Evolutionary conservation across 179 eudicot species (phyloP).

Genomic region (Spinacia oleracea): DNA sequence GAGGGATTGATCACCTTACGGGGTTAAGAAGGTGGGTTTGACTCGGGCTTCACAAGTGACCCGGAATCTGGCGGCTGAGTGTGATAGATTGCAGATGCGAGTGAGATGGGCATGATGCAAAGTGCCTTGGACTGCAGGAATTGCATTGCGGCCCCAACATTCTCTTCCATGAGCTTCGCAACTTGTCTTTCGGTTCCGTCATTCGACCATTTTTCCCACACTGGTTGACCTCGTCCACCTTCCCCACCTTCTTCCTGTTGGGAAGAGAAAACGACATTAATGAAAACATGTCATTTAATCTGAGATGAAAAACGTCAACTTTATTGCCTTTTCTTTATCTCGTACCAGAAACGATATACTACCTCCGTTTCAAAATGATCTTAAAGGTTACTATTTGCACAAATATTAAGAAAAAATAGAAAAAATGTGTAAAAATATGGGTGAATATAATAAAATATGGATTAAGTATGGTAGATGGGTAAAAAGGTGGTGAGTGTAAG

Average conservation of each 20-base stretch:
- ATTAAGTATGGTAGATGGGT: too few relatives aligned
- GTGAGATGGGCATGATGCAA: constrained; percentile 95
- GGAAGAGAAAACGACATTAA: constrained; percentile 19
- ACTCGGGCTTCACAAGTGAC: constrained; percentile 65
- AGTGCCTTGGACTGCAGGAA: constrained; percentile 92
- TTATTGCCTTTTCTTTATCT: neutral
- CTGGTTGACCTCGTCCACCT: constrained; percentile 66
- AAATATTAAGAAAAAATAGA: too few relatives aligned
- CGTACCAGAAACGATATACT: neutral
- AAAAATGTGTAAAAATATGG: too few relatives aligned
- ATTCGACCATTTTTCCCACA: constrained; percentile 94
- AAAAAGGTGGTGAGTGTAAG: too few relatives aligned
- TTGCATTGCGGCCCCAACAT: constrained; percentile 94
- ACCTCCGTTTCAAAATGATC: too few relatives aligned
- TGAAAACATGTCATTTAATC: constrained; percentile 1
- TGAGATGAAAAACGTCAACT: neutral
- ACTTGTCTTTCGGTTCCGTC: constrained; percentile 97
- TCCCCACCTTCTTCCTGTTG: constrained; percentile 71
- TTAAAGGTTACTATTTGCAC: too few relatives aligned
- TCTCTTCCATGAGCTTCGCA: constrained; percentile 95
- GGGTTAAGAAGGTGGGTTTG: constrained; percentile 56
- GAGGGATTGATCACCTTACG: constrained; percentile 13
- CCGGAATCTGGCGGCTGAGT: constrained; percentile 63
- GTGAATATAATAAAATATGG: too few relatives aligned
- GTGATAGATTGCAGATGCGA: constrained; percentile 90